Percentiles rank a stretch among this genome's conserved stretches.
Conservation (phyloP, 495 filamentous ascomycete genomes). For the Aspergillus panamensis region DNA sequence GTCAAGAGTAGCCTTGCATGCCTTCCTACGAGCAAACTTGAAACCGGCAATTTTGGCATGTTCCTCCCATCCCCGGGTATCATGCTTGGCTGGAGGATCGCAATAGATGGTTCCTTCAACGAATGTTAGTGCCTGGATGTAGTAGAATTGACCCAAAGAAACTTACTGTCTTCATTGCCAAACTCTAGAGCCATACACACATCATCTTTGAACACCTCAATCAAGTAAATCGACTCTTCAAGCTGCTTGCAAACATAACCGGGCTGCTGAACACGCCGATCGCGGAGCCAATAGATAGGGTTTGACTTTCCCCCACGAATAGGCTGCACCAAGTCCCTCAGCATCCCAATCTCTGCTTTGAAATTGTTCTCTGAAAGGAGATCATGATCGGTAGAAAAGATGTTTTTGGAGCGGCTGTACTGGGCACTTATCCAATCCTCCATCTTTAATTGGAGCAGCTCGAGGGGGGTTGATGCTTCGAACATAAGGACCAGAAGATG, state of each 20-base stretch:
- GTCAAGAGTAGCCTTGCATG: slow-evolving; percentile 23
- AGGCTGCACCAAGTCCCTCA: slow-evolving; percentile 24
- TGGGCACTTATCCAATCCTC: slow-evolving; percentile 17
- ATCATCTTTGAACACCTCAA: slow-evolving; percentile 25
- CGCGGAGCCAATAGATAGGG: slow-evolving; percentile 23
- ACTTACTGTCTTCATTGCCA: slow-evolving; percentile 18
- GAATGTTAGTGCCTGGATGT: not conserved
- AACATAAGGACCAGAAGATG: slow-evolving; percentile 27
- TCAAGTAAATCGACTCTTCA: slow-evolving; percentile 18
- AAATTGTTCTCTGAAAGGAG: slow-evolving; percentile 21
- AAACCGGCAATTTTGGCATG: slow-evolving; percentile 20
- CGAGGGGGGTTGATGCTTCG: slow-evolving; percentile 9
- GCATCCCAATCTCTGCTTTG: slow-evolving; percentile 19
- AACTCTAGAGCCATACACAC: slow-evolving; percentile 3
- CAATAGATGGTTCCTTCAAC: slow-evolving; percentile 19
- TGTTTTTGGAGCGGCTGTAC: slow-evolving; percentile 4
- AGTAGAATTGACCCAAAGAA: not conserved
- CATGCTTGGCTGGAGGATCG: not conserved
- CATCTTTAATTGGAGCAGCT: slow-evolving; percentile 18
- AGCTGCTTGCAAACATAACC: slow-evolving; percentile 19
- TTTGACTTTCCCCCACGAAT: slow-evolving; percentile 15
- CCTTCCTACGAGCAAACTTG: slow-evolving; percentile 23
- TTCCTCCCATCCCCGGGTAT: slow-evolving; percentile 11
- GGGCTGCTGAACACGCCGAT: slow-evolving; percentile 5
- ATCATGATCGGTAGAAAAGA: slow-evolving; percentile 3